Evolutionary conservation across 495 filamentous ascomycete genomes (phyloP).

Genomic region (Neurospora tetraspora): DNA sequence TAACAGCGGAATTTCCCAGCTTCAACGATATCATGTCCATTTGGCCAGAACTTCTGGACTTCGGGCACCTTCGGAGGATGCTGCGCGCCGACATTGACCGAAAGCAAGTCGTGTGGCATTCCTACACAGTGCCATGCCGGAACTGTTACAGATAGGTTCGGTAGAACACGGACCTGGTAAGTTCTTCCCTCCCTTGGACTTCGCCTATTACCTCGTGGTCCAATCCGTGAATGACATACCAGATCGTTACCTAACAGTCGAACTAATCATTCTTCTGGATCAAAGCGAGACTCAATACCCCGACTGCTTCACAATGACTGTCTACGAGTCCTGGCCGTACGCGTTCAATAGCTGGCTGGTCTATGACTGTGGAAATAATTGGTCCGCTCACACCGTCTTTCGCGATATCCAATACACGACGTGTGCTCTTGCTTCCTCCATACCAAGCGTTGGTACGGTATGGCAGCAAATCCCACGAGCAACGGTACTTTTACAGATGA

Average conservation of each 20-base stretch:
- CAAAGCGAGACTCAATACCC: neutral
- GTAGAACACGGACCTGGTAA: neutral
- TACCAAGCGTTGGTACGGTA: too few relatives aligned
- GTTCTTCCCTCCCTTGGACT: neutral
- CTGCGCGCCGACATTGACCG: neutral
- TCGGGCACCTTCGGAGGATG: neutral
- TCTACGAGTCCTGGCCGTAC: constrained; percentile 4
- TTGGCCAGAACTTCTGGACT: neutral
- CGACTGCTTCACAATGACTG: constrained; percentile 10
- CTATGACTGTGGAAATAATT: constrained; percentile 1
- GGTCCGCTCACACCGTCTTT: constrained; percentile 3
- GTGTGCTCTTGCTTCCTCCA: too few relatives aligned
- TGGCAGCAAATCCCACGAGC: neutral
- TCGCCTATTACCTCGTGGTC: neutral
- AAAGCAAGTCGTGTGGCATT: neutral
- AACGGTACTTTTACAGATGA: too few relatives aligned
- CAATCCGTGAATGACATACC: too few relatives aligned
- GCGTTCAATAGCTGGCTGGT: constrained; percentile 8
- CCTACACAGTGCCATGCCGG: neutral
- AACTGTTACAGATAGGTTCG: neutral
- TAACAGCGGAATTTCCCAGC: neutral
- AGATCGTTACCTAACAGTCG: neutral
- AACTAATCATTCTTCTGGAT: neutral
- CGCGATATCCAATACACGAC: constrained; percentile 1
- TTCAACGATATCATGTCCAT: neutral